Evolutionary conservation across 169 alveolate genomes (phyloP), one percentile per base, ranked within the genome.

Genomic region (Babesia ovata): DNA sequence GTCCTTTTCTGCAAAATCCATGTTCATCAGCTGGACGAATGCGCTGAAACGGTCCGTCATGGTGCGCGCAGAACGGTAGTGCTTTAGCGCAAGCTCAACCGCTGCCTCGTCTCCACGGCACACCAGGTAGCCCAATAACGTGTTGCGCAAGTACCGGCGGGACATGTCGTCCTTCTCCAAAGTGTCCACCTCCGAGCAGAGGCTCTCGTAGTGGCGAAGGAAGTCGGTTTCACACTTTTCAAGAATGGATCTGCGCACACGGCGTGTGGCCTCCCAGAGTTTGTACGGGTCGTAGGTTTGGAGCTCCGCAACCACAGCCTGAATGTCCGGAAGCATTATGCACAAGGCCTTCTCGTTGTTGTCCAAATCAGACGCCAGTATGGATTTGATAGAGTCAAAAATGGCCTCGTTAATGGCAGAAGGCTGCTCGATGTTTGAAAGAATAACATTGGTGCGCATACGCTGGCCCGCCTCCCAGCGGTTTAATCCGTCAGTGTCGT

Each of bases 401-500:
- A 70, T 70, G 16, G 62, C 11, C 45, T 83, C 82, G 44, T 50
- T 36, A 44, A 69, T 66, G 19, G 71, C 58, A 2, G 58, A 17
- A 26, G 21, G 21, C 54, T 11, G 19, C 33, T 21, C 65, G 28
- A 75, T 33, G 62, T 58, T 49, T 14, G 49, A 54, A 8, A 83
- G 71, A 21, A 83, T 70, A 26, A 59, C 75, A 49, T 83, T 83
- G 49, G 84, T 36, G 48, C 73, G 71, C 76, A 83, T 36, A 4
- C 63, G 16, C 58, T 83, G 90, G 9, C 75, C 42, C n/a, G 90
- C 85, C 14, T 74, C 73, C 90, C 90, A 83, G 49, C 94, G 70
- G 69, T 91, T 92, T 67, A 91, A 86, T 17, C 91, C 92, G 78
- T 95, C 97, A 3, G 95, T 86, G 89, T 95, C 98, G 56, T 90